Percentiles rank a stretch among this genome's conserved stretches.
Conservation (phyloP, 148 eudicot genomes). For the Mesembryanthemum crystallinum region DNA sequence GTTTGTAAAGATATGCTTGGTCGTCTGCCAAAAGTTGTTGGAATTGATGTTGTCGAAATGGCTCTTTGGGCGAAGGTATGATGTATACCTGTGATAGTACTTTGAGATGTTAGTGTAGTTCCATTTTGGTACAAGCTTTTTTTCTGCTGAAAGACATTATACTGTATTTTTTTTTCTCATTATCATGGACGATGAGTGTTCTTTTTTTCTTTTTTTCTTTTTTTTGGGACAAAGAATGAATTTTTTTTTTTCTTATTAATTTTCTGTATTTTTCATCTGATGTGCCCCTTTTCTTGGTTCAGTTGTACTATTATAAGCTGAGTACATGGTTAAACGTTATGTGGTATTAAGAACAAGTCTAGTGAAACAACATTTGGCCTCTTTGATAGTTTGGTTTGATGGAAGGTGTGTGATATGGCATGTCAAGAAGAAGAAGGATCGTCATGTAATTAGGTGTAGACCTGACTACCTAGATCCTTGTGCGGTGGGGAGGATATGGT, state of each 20-base stretch:
- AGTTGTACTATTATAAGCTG: too few relatives aligned
- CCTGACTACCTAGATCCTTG: background rate
- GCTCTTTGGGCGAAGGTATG: constrained; percentile 99
- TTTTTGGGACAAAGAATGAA: too few relatives aligned
- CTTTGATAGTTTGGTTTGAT: background rate
- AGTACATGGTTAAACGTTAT: too few relatives aligned
- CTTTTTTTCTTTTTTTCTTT: too few relatives aligned
- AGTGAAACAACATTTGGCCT: background rate
- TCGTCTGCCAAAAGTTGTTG: constrained; percentile 90
- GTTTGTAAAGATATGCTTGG: constrained; percentile 80
- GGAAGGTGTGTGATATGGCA: background rate
- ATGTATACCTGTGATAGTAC: background rate
- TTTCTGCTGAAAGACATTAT: background rate
- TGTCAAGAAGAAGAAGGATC: background rate
- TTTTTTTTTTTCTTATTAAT: background rate
- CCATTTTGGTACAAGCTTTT: background rate
- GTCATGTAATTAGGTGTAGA: too few relatives aligned
- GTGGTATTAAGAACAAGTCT: background rate
- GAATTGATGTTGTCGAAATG: constrained; percentile 98
- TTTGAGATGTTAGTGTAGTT: background rate
- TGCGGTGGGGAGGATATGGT: background rate
- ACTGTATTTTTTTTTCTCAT: background rate
- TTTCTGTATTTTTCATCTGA: background rate
- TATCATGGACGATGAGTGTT: background rate
- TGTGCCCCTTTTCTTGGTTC: background rate